These are phyloP conservation scores for Nakazawaea ishiwadae DNA, from an alignment of 805 yeast species.

Conservation along the genomic window DNA sequence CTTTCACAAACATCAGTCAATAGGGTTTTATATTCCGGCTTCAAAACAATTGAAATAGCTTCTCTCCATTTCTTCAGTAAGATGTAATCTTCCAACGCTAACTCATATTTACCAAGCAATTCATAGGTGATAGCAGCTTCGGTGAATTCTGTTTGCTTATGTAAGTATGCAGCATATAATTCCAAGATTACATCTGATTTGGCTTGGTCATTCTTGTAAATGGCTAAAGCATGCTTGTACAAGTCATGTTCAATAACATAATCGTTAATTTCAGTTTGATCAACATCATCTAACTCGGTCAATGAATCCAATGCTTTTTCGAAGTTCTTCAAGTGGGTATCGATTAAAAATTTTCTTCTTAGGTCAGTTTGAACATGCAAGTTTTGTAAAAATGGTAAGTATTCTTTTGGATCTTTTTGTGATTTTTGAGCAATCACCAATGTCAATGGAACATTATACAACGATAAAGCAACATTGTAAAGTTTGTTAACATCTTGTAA, in stretches of 20 bases:
- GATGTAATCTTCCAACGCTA: conserved; percentile 68
- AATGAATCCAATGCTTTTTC: conserved; percentile 69
- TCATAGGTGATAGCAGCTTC: conserved; percentile 84
- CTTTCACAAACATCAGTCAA: conserved; percentile 48
- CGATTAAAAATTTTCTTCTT: conserved; percentile 73
- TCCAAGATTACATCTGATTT: conserved; percentile 52
- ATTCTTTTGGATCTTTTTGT: conserved; percentile 97
- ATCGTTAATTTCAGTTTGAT: conserved; percentile 52
- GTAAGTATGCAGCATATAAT: conserved; percentile 59
- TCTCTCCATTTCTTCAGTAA: conserved; percentile 79
- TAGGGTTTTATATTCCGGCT: conserved; percentile 32
- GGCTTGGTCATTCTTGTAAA: conserved; percentile 52
- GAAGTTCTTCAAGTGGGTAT: conserved; percentile 65
- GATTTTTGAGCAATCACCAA: conserved; percentile 90
- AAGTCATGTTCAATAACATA: conserved; percentile 69
- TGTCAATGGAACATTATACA: conserved; percentile 78
- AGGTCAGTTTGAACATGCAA: conserved; percentile 63
- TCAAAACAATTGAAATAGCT: conserved; percentile 60
- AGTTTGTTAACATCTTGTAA: conserved; percentile 82
- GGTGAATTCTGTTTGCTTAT: conserved; percentile 48
- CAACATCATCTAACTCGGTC: conserved; percentile 39
- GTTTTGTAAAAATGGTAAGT: conserved; percentile 83
- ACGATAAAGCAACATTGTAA: conserved; percentile 73
- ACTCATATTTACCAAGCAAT: conserved; percentile 46
- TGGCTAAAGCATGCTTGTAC: conserved; percentile 61